phyloP scores from a whole-genome alignment of 495 filamentous ascomycete species.

The Aspergillus mulundensis region DNA sequence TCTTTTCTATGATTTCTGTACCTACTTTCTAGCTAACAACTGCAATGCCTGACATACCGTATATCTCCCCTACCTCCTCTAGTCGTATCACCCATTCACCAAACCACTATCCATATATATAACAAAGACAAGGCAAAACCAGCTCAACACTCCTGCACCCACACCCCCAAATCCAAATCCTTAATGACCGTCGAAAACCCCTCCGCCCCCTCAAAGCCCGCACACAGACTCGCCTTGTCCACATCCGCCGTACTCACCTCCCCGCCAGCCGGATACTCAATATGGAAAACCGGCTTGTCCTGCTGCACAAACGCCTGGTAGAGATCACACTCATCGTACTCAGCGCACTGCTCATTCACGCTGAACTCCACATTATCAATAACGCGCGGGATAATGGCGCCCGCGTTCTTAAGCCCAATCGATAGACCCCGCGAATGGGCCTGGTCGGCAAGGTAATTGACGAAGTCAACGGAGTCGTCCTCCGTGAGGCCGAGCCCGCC shows the following conservation, averaged over 20 bases:
- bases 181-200: conserved; percentile 66
- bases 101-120: no score
- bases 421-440: conserved; percentile 46
- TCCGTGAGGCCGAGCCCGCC: conserved; percentile 55
- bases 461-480: conserved; percentile 51
- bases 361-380: conserved; percentile 58
- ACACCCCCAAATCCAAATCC: conserved; percentile 57
- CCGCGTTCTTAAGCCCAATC: conserved; percentile 65
- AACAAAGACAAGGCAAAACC: conserved; percentile 1
- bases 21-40: no score
- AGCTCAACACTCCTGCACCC: conserved; percentile 47
- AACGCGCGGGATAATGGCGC: conserved; percentile 53
- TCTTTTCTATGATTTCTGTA: no score
- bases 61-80: no score
- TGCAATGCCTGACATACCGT: no score
- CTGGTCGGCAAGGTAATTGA: conserved; percentile 54
- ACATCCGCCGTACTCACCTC: conserved; percentile 18
- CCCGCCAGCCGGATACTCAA: conserved; percentile 58
- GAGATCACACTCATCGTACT: conserved; percentile 53
- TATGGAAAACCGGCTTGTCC: conserved; percentile 68
- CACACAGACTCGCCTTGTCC: conserved; percentile 31
- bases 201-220: conserved; percentile 24
- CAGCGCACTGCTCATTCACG: conserved; percentile 70
- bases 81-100: no score
- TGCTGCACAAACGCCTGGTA: conserved; percentile 54